Conservation (phyloP, 1,139 yeast genomes). For the Saccharomyces hybrid region DNA sequence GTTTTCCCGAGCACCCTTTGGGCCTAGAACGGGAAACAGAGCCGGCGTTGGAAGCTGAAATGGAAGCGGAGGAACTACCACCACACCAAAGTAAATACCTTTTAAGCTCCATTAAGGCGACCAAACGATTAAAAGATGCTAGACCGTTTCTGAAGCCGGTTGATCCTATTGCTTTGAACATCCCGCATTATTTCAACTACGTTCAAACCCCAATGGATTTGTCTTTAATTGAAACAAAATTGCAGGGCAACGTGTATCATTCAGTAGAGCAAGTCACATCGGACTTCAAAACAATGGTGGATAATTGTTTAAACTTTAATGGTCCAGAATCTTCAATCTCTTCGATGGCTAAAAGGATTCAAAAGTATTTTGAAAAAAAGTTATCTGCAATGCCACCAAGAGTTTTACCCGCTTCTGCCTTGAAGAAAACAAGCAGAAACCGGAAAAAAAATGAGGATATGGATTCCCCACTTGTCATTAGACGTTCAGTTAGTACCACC, state of each 20-base stretch:
- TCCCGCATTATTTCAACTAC: constrained; percentile 81
- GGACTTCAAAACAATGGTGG: constrained; percentile 80
- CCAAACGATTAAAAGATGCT: constrained; percentile 86
- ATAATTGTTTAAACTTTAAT: constrained; percentile 74
- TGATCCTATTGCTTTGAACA: constrained; percentile 76
- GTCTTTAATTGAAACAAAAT: constrained; percentile 77
- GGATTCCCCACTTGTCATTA: constrained; percentile 33
- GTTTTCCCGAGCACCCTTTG: not conserved
- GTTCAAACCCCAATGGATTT: constrained; percentile 88
- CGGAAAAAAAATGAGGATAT: constrained; percentile 13
- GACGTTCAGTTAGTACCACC: constrained; percentile 30
- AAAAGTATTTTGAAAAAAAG: constrained; percentile 88
- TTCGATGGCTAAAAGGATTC: constrained; percentile 82
- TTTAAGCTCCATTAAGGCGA: constrained; percentile 49
- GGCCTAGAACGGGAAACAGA: constrained; percentile 4
- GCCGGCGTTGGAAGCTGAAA: constrained; percentile 7
- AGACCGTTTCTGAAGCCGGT: constrained; percentile 85
- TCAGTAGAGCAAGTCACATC: constrained; percentile 58
- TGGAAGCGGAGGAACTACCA: constrained; percentile 3
- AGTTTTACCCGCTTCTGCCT: constrained; percentile 43
- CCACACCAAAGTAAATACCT: not conserved
- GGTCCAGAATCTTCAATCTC: constrained; percentile 78
- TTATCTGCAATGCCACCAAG: constrained; percentile 84
- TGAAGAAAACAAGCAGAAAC: constrained; percentile 11
- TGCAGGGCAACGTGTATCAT: constrained; percentile 60